Conservation (phyloP, 768 basidiomycete species). For the Tulasnella sp. region DNA sequence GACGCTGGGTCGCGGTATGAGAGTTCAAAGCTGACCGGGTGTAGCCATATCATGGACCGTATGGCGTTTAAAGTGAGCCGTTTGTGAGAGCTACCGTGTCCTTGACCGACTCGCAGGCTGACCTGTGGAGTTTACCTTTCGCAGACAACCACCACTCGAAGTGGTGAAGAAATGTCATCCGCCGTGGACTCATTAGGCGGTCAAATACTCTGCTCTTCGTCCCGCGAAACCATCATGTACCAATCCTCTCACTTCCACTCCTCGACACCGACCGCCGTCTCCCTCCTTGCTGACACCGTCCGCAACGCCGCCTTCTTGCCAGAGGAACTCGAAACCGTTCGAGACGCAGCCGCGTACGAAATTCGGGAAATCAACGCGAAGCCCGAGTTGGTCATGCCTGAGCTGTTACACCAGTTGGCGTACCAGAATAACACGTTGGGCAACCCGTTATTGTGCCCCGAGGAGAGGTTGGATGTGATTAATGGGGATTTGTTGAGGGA, state of each 20-base stretch:
- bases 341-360: slow-evolving; percentile 87
- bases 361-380: slow-evolving; percentile 81
- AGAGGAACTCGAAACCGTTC: slow-evolving; percentile 78
- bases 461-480: slow-evolving; percentile 70
- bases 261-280: slow-evolving; percentile 74
- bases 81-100: not conserved
- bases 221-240: slow-evolving; percentile 94
- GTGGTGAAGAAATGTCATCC: slow-evolving; percentile 71
- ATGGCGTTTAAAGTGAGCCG: slow-evolving; percentile 89
- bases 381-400: slow-evolving; percentile 91
- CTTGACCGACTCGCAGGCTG: not conserved
- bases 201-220: slow-evolving; percentile 86
- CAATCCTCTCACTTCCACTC: slow-evolving; percentile 92
- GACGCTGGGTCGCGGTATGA: slow-evolving; percentile 94
- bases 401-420: slow-evolving; percentile 82
- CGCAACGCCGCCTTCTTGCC: slow-evolving; percentile 67
- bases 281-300: slow-evolving; percentile 88
- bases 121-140: not conserved
- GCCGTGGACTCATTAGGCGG: slow-evolving; percentile 83
- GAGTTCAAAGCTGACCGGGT: slow-evolving; percentile 65
- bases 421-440: slow-evolving; percentile 75
- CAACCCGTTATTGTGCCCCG: slow-evolving; percentile 86
- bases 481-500: slow-evolving; percentile 57
- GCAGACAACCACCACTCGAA: slow-evolving; percentile 70
- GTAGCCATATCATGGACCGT: slow-evolving; percentile 88